Evolutionary conservation across 2,329 filamentous ascomycete genomes (phyloP), one percentile per base, ranked within the genome.

Genomic region (Venturia asperata): DNA sequence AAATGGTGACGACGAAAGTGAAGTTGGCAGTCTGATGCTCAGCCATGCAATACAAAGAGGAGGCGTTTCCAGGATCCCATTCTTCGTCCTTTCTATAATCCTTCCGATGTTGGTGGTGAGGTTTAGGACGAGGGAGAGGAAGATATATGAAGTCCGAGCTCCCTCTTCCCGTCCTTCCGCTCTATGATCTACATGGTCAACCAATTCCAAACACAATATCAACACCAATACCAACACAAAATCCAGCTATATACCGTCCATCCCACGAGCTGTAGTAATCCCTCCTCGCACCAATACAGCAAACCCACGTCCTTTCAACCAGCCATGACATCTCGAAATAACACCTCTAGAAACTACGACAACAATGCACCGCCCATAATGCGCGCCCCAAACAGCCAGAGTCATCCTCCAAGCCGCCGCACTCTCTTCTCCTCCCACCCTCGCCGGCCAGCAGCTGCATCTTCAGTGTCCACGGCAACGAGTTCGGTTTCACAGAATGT

Each of bases 401-500:
- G 5, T 62, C 60, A 13, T 43, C 60, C 60, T 24, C 30, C 60
- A 61, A 39, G 41, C 24, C 60, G 60, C 60, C 60, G 60, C 13
- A 42, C 42, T 27, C 24, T 58, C 37, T 55, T 55, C 43, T 45
- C 39, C 43, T 63, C 43, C 7, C 45, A 42, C 3, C 43, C 62
- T 39, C 41, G 62, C 13, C 62, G 62, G 15, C 62, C 24, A 19
- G 37, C 43, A 24, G 27, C 30, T 17, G n/a, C 10, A 24, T 63
- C 62, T 11, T 39, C 39, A 24, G 37, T 43, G 1, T 47, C 41
- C 43, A 47, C 42, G 13, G 39, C 62, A 7, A 43, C 63, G 21
- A 58, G 37, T 9, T 34, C 30, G 24, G 37, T 7, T 41, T 39
- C 47, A 24, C 41, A 61, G 15, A 61, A 42, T 34, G 37, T 61